Evolutionary conservation across 169 alveolate genomes (phyloP), one percentile per base, ranked within the genome.

Genomic region (Babesia sp.): DNA sequence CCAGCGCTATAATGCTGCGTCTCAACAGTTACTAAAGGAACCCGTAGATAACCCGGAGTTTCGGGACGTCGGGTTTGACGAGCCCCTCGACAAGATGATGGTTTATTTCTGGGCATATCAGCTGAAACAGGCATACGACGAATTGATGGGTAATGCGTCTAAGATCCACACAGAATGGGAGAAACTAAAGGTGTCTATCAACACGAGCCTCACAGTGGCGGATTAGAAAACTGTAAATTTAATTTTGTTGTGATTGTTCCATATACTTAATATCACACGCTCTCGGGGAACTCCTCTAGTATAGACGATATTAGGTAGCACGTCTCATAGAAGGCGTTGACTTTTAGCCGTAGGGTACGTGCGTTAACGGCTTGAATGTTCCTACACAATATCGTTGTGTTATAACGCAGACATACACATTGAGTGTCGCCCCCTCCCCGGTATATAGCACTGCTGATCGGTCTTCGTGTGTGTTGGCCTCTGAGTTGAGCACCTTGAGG

Each of bases 301-400:
- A 80, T 63, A 3, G 88, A 55, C 12, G 81, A 41, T 3, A 80
- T 50, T 26, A 80, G 67, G 60, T 80, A 80, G 42, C 84, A 71
- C 45, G 88, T 26, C 53, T 80, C 88, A 41, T 80, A 80, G 66
- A 80, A 72, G 7, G 76, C 69, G 68, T 80, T 80, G 45, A 80
- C 88, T 41, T 71, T 69, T 16, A 67, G 64, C 56, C 88, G 29
- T 44, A 80, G 48, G 9, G 73, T 24, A 46, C 79, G 33, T 0
- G 63, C 20, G 39, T 44, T 45, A 8, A 54, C 61, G 44, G 88
- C 88, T 7, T 20, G 16, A 14, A 80, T 80, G 59, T 24, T 29
- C 55, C 88, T 80, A 66, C 28, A 34, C 29, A 6, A 9, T 16
- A 12, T 45, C 44, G 9, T 12, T 22, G 3, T n/a, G 29, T 5